phyloP scores from a whole-genome alignment of 495 filamentous ascomycete species.

The Podospora tetraspora region DNA sequence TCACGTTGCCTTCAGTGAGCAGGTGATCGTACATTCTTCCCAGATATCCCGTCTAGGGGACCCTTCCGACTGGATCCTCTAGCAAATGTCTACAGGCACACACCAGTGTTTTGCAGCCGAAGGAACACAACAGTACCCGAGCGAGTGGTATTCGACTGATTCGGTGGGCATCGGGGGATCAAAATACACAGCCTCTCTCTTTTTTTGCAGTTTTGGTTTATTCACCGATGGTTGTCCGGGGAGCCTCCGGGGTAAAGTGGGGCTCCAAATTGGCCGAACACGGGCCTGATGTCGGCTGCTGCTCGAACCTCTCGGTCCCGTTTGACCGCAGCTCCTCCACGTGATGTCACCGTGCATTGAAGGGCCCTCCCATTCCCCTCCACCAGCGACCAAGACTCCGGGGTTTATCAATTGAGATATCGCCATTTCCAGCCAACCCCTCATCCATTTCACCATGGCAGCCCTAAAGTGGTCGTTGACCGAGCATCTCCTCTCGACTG shows the following conservation, averaged over 20 bases:
- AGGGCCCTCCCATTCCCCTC: neutral
- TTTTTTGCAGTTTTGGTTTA: neutral
- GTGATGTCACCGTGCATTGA: neutral
- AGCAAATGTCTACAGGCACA: neutral
- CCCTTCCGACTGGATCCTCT: too few relatives aligned
- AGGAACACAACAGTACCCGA: neutral
- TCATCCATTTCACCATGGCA: neutral
- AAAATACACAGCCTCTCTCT: neutral
- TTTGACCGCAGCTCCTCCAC: neutral
- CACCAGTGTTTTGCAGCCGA: neutral
- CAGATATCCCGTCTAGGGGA: neutral
- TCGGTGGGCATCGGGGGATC: neutral
- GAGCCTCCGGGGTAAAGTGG: neutral
- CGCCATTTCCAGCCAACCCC: slow-evolving; percentile 1
- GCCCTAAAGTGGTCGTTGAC: slow-evolving; percentile 39
- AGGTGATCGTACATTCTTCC: neutral
- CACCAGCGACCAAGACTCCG: neutral
- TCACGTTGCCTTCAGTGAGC: neutral
- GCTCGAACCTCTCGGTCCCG: neutral
- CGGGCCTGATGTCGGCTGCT: neutral
- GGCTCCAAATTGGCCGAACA: neutral
- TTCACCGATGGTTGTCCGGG: neutral
- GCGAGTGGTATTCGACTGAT: neutral
- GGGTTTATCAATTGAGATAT: neutral
- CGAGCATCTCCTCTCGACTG: slow-evolving; percentile 44